Evolutionary conservation across 371 early-diverging fungal genomes (phyloP).

Genomic region (Mucor plumbeus): DNA sequence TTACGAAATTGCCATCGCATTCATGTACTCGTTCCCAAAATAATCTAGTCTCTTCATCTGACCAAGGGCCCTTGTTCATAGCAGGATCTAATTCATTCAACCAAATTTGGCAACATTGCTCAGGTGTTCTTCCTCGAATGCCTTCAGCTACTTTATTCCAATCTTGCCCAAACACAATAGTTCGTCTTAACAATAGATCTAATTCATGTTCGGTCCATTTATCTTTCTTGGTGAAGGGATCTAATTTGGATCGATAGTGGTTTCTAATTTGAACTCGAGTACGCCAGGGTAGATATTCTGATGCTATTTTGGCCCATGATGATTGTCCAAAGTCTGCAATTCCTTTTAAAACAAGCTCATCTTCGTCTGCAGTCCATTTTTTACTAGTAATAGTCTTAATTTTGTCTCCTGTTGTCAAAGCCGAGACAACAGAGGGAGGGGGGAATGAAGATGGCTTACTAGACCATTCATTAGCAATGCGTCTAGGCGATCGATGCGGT

Average conservation of each 20-base stretch:
- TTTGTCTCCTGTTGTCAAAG: background rate
- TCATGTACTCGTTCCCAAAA: slow-evolving; percentile 36
- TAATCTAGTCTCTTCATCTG: slow-evolving; percentile 28
- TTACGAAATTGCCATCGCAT: slow-evolving; percentile 26
- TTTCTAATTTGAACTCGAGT: slow-evolving; percentile 14
- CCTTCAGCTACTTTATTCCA: slow-evolving; percentile 54
- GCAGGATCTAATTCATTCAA: slow-evolving; percentile 34
- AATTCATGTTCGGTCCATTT: slow-evolving; percentile 42
- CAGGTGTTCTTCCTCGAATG: slow-evolving; percentile 34
- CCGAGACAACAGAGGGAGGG: background rate
- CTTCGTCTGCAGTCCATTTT: slow-evolving; percentile 45
- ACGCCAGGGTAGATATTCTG: slow-evolving; percentile 32
- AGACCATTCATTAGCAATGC: slow-evolving; percentile 35
- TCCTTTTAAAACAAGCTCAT: slow-evolving; percentile 29
- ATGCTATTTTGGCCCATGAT: slow-evolving; percentile 35
- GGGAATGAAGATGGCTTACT: background rate
- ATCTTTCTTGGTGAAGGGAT: slow-evolving; percentile 10
- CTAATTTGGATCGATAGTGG: slow-evolving; percentile 27
- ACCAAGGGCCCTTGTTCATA: slow-evolving; percentile 26
- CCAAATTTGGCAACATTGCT: slow-evolving; percentile 35
- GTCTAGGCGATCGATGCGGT: slow-evolving; percentile 36
- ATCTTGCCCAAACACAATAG: slow-evolving; percentile 42
- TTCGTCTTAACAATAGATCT: slow-evolving; percentile 40
- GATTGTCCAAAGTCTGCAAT: slow-evolving; percentile 24
- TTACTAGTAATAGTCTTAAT: background rate